These are phyloP conservation scores for Paxillus ammoniavirescens DNA, from an alignment of 768 basidiomycete species.

Conservation along the genomic window DNA sequence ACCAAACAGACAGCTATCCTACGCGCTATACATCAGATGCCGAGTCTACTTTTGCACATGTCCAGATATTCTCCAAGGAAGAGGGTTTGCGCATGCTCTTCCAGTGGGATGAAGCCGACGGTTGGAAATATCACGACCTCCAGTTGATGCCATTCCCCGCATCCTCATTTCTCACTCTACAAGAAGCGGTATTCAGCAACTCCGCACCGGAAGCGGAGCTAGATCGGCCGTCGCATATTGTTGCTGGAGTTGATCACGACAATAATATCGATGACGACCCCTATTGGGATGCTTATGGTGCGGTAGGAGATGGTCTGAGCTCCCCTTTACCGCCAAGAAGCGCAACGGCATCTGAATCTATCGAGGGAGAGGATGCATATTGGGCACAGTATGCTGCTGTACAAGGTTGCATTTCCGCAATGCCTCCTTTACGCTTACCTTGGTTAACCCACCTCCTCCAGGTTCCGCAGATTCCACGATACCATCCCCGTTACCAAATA, in stretches of 20 bases:
- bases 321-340: conserved; percentile 15
- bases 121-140: conserved; percentile 73
- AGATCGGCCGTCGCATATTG: not conserved
- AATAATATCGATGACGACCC: conserved; percentile 43
- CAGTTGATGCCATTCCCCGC: conserved; percentile 70
- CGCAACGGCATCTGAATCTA: conserved; percentile 9
- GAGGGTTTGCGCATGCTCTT: conserved; percentile 61
- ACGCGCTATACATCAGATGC: conserved; percentile 45
- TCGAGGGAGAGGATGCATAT: conserved; percentile 57
- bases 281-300: conserved; percentile 70
- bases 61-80: conserved; percentile 38
- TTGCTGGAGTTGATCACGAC: conserved; percentile 18
- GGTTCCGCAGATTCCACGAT: conserved; percentile 73
- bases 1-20: conserved; percentile 27
- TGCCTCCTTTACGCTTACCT: conserved; percentile 1
- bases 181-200: conserved; percentile 25
- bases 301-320: conserved; percentile 29
- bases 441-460: conserved; percentile 25
- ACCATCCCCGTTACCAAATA: conserved; percentile 45
- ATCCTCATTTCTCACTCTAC: conserved; percentile 28
- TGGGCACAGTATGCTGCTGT: conserved; percentile 74
- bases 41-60: conserved; percentile 58
- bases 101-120: conserved; percentile 53
- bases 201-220: conserved; percentile 14
- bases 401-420: conserved; percentile 49